Evolutionary conservation across 192 early-diverging fungal species (phyloP).

Genomic region (Backusella liffmaniae): DNA sequence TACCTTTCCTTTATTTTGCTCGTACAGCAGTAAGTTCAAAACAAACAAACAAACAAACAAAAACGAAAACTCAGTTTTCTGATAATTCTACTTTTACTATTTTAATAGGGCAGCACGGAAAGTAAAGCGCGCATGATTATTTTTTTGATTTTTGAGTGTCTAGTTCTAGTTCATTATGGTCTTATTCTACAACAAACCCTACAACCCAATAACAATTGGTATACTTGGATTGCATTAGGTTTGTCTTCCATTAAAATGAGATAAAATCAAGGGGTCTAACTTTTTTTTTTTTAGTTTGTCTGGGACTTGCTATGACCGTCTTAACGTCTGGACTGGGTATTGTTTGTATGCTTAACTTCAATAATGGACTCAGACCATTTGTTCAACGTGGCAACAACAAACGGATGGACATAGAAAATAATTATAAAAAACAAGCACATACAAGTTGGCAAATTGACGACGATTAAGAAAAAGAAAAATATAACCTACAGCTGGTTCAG

Average conservation of each 20-base stretch:
- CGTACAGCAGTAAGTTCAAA: conserved; percentile 29
- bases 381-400: conserved; percentile 27
- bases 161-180: conserved; percentile 33
- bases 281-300: conserved; percentile 18
- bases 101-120: conserved; percentile 31
- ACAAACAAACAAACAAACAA: conserved; percentile 10
- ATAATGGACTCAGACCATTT: conserved; percentile 36
- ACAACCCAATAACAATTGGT: conserved; percentile 34
- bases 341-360: conserved; percentile 38
- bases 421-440: conserved; percentile 10
- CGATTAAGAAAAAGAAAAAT: neutral
- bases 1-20: conserved; percentile 39
- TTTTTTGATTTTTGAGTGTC: conserved; percentile 29
- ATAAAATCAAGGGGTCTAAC: neutral
- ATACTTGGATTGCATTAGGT: conserved; percentile 38
- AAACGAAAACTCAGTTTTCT: neutral
- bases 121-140: conserved; percentile 28
- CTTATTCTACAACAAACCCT: conserved; percentile 30
- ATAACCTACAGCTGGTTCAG: neutral
- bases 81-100: neutral
- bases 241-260: neutral
- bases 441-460: neutral
- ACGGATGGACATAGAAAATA: conserved; percentile 1
- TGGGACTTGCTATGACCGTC: conserved; percentile 20
- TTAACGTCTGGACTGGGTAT: conserved; percentile 20